Percentiles rank a stretch among this genome's conserved stretches.
phyloP scores from a whole-genome alignment of 2,329 filamentous ascomycete genomes.

The Neofusicoccum laricinum region DNA sequence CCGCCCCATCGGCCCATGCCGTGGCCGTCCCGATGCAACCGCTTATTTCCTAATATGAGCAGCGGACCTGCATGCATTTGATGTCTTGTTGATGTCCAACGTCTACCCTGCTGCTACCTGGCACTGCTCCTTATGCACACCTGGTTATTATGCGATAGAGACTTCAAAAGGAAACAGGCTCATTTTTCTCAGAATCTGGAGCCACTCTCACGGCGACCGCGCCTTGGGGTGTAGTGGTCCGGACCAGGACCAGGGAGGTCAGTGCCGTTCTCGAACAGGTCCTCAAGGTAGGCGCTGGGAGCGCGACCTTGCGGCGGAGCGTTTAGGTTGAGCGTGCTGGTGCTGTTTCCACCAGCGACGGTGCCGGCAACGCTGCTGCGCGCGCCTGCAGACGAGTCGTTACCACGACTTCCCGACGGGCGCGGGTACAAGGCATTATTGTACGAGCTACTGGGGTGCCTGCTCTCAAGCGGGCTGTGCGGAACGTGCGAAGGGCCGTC shows the following conservation, averaged over 20 bases:
- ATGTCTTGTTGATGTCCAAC: background rate
- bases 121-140: background rate
- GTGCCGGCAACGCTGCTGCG: slow-evolving; percentile 34
- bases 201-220: slow-evolving; percentile 1
- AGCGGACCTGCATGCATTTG: background rate
- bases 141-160: background rate
- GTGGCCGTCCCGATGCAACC: background rate
- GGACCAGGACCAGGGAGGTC: slow-evolving; percentile 20
- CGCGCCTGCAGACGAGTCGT: slow-evolving; percentile 18
- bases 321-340: slow-evolving; percentile 64
- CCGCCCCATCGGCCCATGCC: background rate
- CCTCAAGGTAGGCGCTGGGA: slow-evolving; percentile 86
- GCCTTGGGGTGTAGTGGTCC: slow-evolving; percentile 4
- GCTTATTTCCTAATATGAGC: background rate
- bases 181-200: background rate
- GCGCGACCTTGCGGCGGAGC: slow-evolving; percentile 64
- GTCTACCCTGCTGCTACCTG: background rate
- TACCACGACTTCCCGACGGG: background rate
- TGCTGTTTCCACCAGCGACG: slow-evolving; percentile 40
- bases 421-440: background rate
- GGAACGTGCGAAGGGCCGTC: slow-evolving; percentile 9
- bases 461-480: slow-evolving; percentile 3
- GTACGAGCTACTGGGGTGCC: background rate
- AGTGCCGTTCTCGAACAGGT: slow-evolving; percentile 75
- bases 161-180: background rate